Percentiles rank a stretch among this genome's conserved stretches.
Conservation (phyloP, 2,329 filamentous ascomycete genomes). For the Trichophyton equinum region DNA sequence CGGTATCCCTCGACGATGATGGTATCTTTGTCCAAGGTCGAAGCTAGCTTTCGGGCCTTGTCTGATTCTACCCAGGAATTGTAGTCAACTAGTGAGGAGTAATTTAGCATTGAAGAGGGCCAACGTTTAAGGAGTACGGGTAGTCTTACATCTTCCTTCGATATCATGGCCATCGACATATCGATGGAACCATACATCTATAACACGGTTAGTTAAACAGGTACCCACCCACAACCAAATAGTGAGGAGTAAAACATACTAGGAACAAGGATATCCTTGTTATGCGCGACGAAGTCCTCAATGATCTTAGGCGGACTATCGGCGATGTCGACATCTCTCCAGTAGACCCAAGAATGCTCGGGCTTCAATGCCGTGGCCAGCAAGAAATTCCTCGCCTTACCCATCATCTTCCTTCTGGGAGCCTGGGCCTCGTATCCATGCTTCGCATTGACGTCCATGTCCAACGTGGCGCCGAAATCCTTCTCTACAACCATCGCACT, state of each 20-base stretch:
- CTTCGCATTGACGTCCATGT: slow-evolving; percentile 67
- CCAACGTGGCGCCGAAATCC: slow-evolving; percentile 63
- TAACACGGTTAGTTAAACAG: slow-evolving; percentile 8
- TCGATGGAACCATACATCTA: slow-evolving; percentile 95
- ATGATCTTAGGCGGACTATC: slow-evolving; percentile 79
- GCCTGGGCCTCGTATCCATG: slow-evolving; percentile 82
- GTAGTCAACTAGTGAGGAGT: slow-evolving; percentile 61
- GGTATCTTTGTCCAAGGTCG: slow-evolving; percentile 61
- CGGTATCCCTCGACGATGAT: slow-evolving; percentile 92
- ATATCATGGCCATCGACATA: slow-evolving; percentile 69
- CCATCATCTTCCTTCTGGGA: slow-evolving; percentile 81
- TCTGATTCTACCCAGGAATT: slow-evolving; percentile 97
- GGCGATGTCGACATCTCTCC: slow-evolving; percentile 92
- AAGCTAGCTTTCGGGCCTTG: slow-evolving; percentile 63
- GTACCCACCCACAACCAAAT: slow-evolving; percentile 12
- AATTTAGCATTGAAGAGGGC: slow-evolving; percentile 15
- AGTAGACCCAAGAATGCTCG: slow-evolving; percentile 97
- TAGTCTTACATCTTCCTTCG: slow-evolving; percentile 73
- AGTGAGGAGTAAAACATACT: slow-evolving; percentile 48
- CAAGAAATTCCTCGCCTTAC: slow-evolving; percentile 80
- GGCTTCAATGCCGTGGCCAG: slow-evolving; percentile 72
- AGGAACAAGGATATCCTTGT: slow-evolving; percentile 83
- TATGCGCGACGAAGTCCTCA: slow-evolving; percentile 89
- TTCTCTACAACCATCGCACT: slow-evolving; percentile 81
- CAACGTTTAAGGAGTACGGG: background rate